phyloP scores from a whole-genome alignment of 2,329 filamentous ascomycete genomes.

The Exophiala alcalophila region DNA sequence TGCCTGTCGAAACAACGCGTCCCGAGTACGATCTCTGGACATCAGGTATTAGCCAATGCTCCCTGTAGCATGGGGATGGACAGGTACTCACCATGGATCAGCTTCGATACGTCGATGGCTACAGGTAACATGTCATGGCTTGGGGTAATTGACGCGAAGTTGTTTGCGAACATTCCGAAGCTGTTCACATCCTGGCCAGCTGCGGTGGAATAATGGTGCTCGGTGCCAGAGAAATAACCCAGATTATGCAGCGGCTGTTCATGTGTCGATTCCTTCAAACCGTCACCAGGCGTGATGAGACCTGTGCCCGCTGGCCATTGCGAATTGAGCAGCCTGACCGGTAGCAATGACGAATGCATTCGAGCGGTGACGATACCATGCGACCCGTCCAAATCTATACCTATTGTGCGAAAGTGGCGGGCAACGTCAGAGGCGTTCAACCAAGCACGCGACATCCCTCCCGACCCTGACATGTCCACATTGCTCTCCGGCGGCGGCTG shows the following conservation, averaged over 20 bases:
- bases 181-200: slow-evolving; percentile 1
- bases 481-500: slow-evolving; percentile 1
- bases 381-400: slow-evolving; percentile 3
- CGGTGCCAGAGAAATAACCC: not conserved
- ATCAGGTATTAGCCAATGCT: slow-evolving; percentile 1
- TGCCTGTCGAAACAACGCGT: slow-evolving; percentile 1
- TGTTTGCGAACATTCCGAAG: not conserved
- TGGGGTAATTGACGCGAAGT: not conserved
- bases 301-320: not conserved
- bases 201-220: slow-evolving; percentile 1
- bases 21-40: slow-evolving; percentile 3
- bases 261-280: slow-evolving; percentile 1
- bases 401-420: slow-evolving; percentile 4
- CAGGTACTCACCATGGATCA: slow-evolving; percentile 4
- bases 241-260: slow-evolving; percentile 1
- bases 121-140: slow-evolving; percentile 2
- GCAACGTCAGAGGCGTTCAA: slow-evolving; percentile 5
- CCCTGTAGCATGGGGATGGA: not conserved
- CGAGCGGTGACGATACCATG: not conserved
- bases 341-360: slow-evolving; percentile 1
- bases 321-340: not conserved
- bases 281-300: not conserved
- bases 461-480: not conserved
- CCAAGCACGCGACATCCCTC: slow-evolving; percentile 1
- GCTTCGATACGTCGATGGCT: slow-evolving; percentile 2